Conservation (phyloP, 352 stramenopile genomes). For the Phytophthora aleatoria region DNA sequence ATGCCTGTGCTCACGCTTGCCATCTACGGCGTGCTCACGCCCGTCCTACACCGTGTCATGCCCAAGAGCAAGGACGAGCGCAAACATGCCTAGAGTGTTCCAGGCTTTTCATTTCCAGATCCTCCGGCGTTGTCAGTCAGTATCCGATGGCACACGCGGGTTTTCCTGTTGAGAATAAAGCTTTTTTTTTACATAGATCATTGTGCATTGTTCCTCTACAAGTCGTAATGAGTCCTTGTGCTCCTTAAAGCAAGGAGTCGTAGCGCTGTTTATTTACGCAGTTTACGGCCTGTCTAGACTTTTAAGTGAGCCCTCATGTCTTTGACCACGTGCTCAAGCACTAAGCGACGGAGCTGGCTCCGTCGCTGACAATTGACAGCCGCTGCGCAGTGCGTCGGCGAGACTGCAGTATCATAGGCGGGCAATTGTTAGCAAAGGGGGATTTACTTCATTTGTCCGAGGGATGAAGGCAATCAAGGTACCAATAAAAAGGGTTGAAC, state of each 20-base stretch:
- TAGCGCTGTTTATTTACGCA: constrained; percentile 46
- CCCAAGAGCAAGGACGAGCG: constrained; percentile 54
- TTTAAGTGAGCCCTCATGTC: too few relatives aligned
- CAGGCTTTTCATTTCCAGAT: constrained; percentile 4
- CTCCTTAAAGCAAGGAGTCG: constrained; percentile 25
- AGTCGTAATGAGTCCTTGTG: constrained; percentile 15
- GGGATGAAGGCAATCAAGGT: constrained; percentile 7
- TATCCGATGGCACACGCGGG: not conserved
- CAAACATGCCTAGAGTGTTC: constrained; percentile 40
- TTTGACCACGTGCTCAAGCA: not conserved
- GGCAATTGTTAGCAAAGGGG: not conserved
- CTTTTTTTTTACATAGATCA: constrained; percentile 16
- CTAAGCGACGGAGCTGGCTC: constrained; percentile 4
- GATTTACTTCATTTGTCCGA: not conserved
- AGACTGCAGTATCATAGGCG: constrained; percentile 10
- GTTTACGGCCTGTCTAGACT: too few relatives aligned
- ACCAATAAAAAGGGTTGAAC: constrained; percentile 86
- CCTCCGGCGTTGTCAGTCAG: not conserved
- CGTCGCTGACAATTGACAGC: not conserved
- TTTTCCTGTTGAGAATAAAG: not conserved
- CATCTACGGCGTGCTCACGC: constrained; percentile 71
- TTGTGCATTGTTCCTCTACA: constrained; percentile 1
- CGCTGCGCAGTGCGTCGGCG: constrained; percentile 23
- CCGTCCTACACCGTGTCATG: constrained; percentile 70
- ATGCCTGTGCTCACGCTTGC: constrained; percentile 64